These are phyloP conservation scores for Yamadazyma membranifaciens DNA, from an alignment of 1,139 yeast genomes.

Conservation along the genomic window DNA sequence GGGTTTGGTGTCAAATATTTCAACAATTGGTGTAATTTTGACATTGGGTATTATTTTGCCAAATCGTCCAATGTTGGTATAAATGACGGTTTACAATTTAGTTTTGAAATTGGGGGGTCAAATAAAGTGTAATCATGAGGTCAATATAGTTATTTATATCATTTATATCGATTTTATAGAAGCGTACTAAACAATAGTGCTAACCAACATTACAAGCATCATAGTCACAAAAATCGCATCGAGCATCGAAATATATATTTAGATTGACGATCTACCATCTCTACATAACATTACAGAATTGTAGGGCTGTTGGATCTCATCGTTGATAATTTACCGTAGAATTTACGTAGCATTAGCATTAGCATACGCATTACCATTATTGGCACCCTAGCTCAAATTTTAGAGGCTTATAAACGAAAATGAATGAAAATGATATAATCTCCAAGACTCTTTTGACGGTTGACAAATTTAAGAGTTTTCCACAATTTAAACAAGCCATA, in stretches of 20 bases:
- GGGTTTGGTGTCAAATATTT: constrained; percentile 46
- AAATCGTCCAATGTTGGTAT: constrained; percentile 31
- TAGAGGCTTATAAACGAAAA: too few relatives aligned
- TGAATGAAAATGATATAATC: constrained; percentile 34
- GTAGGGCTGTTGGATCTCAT: too few relatives aligned
- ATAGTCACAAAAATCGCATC: not conserved
- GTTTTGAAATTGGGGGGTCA: constrained; percentile 46
- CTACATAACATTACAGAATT: too few relatives aligned
- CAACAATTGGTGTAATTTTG: constrained; percentile 46
- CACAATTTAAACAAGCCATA: constrained; percentile 30
- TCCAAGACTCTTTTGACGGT: constrained; percentile 39
- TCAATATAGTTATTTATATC: too few relatives aligned
- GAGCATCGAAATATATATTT: too few relatives aligned
- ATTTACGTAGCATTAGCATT: too few relatives aligned
- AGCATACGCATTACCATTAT: too few relatives aligned
- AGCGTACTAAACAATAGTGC: too few relatives aligned
- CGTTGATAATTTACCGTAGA: too few relatives aligned
- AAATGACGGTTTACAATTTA: constrained; percentile 48
- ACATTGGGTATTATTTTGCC: constrained; percentile 45
- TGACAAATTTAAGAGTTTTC: constrained; percentile 33
- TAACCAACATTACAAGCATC: not conserved
- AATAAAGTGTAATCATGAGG: constrained; percentile 16
- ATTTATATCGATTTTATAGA: too few relatives aligned
- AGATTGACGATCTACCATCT: too few relatives aligned
- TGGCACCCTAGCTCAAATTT: too few relatives aligned